Evolutionary conservation across 2,329 filamentous ascomycete species (phyloP).

Genomic region (Amylocarpus encephaloides): DNA sequence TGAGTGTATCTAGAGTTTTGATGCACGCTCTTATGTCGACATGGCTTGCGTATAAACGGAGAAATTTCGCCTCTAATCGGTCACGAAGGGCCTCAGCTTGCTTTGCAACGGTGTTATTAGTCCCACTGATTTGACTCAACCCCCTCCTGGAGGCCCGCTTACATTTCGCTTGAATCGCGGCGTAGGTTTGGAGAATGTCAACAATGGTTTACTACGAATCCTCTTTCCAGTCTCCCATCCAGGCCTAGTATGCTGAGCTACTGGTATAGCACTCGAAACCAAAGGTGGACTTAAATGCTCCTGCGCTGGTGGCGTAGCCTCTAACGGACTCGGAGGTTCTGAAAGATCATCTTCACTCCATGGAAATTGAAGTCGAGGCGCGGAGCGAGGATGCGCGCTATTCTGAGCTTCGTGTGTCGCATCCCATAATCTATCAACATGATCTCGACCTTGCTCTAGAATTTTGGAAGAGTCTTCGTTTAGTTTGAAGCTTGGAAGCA

Average conservation of each 20-base stretch:
- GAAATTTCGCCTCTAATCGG: too few species aligned
- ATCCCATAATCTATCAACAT: slow-evolving; percentile 9
- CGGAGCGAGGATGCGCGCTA: slow-evolving; percentile 9
- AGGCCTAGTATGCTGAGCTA: not conserved
- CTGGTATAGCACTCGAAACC: not conserved
- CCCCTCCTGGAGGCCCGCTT: slow-evolving; percentile 5
- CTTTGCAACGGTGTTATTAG: too few species aligned
- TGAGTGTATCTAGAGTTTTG: too few species aligned
- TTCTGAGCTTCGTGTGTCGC: slow-evolving; percentile 4
- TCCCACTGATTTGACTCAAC: not conserved
- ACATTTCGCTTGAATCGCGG: slow-evolving; percentile 13
- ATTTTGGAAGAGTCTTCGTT: slow-evolving; percentile 8
- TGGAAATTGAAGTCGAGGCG: slow-evolving; percentile 9
- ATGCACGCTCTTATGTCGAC: too few species aligned
- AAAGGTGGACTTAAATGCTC: not conserved
- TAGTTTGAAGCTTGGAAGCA: slow-evolving; percentile 12
- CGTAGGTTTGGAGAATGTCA: slow-evolving; percentile 13
- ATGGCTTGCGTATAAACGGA: too few species aligned
- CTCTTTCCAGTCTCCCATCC: slow-evolving; percentile 6
- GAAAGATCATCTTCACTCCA: slow-evolving; percentile 5
- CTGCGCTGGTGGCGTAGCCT: not conserved
- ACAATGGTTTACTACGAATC: slow-evolving; percentile 15
- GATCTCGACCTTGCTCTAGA: slow-evolving; percentile 11
- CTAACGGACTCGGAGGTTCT: not conserved
- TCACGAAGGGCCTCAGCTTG: too few species aligned